Evolutionary conservation across 176 grass and related monocot genomes (phyloP).

Genomic region (Oryza australiensis): DNA sequence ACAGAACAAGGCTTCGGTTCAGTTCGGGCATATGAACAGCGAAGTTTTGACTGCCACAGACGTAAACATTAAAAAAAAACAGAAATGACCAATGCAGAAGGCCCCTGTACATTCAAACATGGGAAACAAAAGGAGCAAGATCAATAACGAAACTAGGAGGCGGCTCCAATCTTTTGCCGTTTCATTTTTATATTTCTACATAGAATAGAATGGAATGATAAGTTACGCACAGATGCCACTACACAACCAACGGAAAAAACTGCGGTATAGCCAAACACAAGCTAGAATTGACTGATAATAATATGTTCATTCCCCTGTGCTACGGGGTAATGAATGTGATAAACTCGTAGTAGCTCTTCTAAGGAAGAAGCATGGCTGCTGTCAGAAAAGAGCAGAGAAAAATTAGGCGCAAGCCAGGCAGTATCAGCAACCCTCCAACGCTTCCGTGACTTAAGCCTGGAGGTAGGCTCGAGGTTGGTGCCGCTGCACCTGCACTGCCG

Average conservation of each 20-base stretch:
- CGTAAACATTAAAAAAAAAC: not conserved
- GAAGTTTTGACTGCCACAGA: not conserved
- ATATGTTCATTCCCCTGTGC: not conserved
- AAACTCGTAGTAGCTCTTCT: not conserved
- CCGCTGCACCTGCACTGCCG: constrained; percentile 38
- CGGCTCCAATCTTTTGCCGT: not conserved
- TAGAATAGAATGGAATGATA: constrained; percentile 10
- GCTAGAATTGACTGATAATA: not conserved
- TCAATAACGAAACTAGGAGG: not conserved
- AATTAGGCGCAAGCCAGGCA: constrained; percentile 50
- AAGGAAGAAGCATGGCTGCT: constrained; percentile 41
- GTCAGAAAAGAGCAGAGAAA: constrained; percentile 44
- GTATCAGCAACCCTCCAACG: constrained; percentile 10
- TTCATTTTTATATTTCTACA: constrained; percentile 17
- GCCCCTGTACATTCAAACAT: not conserved
- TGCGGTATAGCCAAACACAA: not conserved
- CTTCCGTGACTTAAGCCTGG: constrained; percentile 17
- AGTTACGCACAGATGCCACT: not conserved
- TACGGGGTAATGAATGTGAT: not conserved
- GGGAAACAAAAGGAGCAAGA: not conserved
- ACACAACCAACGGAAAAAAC: not conserved
- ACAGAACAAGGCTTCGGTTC: not conserved
- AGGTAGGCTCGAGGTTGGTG: constrained; percentile 41
- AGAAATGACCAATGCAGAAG: not conserved
- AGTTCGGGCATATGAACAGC: not conserved